Conservation (phyloP, 2,329 filamentous ascomycete genomes). For the Trichoderma guizhouense region DNA sequence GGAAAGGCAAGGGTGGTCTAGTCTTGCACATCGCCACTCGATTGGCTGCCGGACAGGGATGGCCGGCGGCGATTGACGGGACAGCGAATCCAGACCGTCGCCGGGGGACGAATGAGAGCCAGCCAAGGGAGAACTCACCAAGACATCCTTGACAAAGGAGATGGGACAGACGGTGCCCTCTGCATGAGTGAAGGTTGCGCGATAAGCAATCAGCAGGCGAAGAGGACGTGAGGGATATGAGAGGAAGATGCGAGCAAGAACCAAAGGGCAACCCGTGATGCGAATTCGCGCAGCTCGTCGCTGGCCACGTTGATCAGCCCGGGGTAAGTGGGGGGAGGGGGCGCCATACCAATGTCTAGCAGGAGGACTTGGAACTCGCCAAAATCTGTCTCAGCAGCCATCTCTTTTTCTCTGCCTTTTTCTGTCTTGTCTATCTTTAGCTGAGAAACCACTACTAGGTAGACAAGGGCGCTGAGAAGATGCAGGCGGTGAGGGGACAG, state of each 20-base stretch:
- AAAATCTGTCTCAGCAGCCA: slow-evolving; percentile 25
- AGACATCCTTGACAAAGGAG: slow-evolving; percentile 77
- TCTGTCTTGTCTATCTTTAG: neutral
- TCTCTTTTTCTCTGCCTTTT: neutral
- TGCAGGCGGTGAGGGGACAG: slow-evolving; percentile 4
- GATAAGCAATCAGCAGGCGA: slow-evolving; percentile 17
- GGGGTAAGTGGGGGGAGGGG: slow-evolving; percentile 10
- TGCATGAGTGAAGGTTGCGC: slow-evolving; percentile 33
- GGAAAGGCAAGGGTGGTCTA: slow-evolving; percentile 15
- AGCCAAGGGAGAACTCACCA: slow-evolving; percentile 56
- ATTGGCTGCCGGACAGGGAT: slow-evolving; percentile 20
- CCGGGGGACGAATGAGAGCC: slow-evolving; percentile 21
- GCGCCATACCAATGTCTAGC: slow-evolving; percentile 37
- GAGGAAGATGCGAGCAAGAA: neutral
- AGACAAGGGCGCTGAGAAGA: neutral
- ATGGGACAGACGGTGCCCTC: slow-evolving; percentile 82
- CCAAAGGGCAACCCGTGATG: neutral
- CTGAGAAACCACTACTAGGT: neutral
- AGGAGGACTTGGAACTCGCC: slow-evolving; percentile 33
- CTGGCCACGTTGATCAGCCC: slow-evolving; percentile 8
- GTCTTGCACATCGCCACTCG: slow-evolving; percentile 10
- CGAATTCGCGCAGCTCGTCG: neutral
- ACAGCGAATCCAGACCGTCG: slow-evolving; percentile 16
- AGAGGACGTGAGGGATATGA: neutral
- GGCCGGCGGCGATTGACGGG: slow-evolving; percentile 14